Evolutionary conservation across 2,329 filamentous ascomycete species (phyloP).

Genomic region (Cladobotryum protrusum): DNA sequence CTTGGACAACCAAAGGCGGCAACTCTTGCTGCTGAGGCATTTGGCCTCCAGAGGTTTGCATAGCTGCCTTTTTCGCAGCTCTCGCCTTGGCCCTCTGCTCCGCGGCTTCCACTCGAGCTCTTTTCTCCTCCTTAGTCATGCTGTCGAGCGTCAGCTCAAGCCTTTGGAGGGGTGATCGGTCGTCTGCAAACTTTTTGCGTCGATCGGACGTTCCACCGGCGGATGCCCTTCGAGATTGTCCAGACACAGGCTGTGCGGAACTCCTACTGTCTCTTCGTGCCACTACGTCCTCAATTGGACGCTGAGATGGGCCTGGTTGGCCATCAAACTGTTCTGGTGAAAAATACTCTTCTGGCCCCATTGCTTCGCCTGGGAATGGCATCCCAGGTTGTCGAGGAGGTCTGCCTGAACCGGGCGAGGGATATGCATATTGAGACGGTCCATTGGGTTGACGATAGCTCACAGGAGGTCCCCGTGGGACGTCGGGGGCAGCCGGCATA

Average conservation of each 20-base stretch:
- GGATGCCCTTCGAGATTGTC: conserved; percentile 33
- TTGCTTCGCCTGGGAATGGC: conserved; percentile 16
- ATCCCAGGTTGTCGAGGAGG: conserved; percentile 3
- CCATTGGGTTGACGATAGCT: conserved; percentile 46
- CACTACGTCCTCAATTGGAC: conserved; percentile 16
- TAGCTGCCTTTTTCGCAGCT: conserved; percentile 34
- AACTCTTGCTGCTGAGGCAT: conserved; percentile 19
- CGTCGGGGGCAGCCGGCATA: conserved; percentile 53
- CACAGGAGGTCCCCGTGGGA: conserved; percentile 51
- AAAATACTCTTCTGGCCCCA: conserved; percentile 22
- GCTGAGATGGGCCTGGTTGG: conserved; percentile 5
- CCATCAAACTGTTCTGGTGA: conserved; percentile 14
- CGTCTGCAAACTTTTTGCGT: conserved; percentile 61
- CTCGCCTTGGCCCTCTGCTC: conserved; percentile 66
- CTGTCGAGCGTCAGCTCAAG: conserved; percentile 85
- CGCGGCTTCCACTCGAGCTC: conserved; percentile 75
- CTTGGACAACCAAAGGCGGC: background rate
- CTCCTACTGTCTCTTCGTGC: conserved; percentile 18
- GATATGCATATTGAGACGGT: conserved; percentile 20
- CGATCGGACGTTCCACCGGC: conserved; percentile 35
- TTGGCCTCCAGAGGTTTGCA: conserved; percentile 16
- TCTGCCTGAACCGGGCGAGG: conserved; percentile 12
- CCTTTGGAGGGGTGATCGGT: conserved; percentile 87
- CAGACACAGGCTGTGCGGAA: conserved; percentile 16
- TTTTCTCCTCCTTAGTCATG: conserved; percentile 93